Conservation (phyloP, 2,329 filamentous ascomycete genomes). For the Trichoderma sp. region DNA sequence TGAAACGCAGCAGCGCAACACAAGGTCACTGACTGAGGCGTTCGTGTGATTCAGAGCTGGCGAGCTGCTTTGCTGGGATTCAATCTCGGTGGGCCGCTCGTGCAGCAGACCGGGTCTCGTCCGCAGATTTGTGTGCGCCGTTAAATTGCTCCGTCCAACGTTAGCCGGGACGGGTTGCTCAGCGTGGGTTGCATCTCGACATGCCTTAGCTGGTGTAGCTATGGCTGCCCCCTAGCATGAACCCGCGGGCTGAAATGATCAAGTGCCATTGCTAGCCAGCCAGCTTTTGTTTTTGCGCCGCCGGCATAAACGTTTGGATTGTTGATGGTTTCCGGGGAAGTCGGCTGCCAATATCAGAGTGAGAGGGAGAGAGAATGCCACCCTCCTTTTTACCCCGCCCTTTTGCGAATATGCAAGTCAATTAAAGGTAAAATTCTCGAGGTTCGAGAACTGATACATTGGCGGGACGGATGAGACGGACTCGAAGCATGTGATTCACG, state of each 20-base stretch:
- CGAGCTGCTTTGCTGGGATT: conserved; percentile 6
- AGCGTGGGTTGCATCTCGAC: conserved; percentile 10
- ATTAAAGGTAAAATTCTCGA: conserved; percentile 6
- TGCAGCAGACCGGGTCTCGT: conserved; percentile 6
- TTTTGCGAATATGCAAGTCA: conserved; percentile 16
- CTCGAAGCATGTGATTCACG: conserved; percentile 18
- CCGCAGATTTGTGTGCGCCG: conserved; percentile 9
- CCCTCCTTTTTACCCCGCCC: conserved; percentile 18
- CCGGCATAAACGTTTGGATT: background rate
- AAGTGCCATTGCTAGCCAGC: background rate
- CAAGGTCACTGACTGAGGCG: background rate
- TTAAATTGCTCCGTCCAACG: conserved; percentile 5
- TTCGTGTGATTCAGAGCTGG: background rate
- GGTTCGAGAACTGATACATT: conserved; percentile 13
- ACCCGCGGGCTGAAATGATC: conserved; percentile 8
- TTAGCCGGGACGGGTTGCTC: background rate
- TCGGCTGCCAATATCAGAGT: background rate
- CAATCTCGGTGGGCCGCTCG: conserved; percentile 15
- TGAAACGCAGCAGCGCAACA: conserved; percentile 9
- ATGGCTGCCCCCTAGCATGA: background rate
- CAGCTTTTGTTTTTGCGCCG: background rate
- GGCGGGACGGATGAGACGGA: conserved; percentile 8
- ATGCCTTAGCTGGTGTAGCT: background rate
- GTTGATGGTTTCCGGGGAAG: background rate
- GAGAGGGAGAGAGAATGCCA: background rate